A percentile compares a stretch with the other conserved stretches of the same genome.
phyloP scores from a whole-genome alignment of 306 rosid species.

The Cucumis sativus region DNA sequence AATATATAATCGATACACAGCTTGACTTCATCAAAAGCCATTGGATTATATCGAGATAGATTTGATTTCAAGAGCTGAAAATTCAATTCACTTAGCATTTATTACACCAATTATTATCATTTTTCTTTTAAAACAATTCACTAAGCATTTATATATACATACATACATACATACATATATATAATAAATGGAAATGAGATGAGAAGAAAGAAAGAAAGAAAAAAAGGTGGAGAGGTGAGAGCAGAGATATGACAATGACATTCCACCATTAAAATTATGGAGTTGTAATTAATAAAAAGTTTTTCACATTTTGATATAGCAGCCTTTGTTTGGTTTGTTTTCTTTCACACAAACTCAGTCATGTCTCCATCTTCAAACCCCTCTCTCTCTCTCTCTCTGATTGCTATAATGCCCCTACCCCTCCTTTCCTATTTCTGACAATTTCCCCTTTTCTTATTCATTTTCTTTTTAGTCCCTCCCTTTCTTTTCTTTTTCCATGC shows the following conservation, averaged over 20 bases:
- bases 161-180: no score
- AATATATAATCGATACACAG: no score
- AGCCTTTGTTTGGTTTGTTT: neutral
- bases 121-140: neutral
- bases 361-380: slow-evolving; percentile 1
- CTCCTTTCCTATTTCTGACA: neutral
- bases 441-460: neutral
- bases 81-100: neutral
- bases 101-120: neutral
- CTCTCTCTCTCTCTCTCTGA: neutral
- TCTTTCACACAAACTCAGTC: neutral
- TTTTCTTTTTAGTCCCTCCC: neutral
- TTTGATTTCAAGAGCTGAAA: neutral
- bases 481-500: neutral
- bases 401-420: neutral
- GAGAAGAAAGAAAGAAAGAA: neutral
- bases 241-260: neutral
- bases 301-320: neutral
- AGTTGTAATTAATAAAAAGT: neutral
- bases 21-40: neutral
- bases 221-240: neutral
- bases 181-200: neutral
- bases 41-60: neutral
- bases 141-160: neutral
- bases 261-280: neutral